Evolutionary conservation across 345 rosid species (phyloP).

Genomic region (Salix arbutifolia): DNA sequence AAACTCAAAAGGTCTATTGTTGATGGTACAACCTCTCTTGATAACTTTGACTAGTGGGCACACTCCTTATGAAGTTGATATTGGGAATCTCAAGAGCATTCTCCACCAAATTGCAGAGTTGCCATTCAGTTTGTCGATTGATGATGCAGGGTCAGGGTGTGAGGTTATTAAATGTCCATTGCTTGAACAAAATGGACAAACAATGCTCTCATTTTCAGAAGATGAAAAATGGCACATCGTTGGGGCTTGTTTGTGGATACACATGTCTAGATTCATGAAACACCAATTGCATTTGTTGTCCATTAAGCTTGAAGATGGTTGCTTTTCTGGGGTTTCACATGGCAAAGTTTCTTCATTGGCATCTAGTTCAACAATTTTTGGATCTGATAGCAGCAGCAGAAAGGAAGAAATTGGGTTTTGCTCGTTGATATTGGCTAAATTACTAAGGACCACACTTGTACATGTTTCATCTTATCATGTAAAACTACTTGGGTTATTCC

Average conservation of each 20-base stretch:
- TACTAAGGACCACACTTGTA: constrained; percentile 37
- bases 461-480: constrained; percentile 70
- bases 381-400: constrained; percentile 31
- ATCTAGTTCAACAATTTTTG: constrained; percentile 27
- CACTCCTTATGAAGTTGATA: constrained; percentile 61
- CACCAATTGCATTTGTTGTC: constrained; percentile 47
- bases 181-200: constrained; percentile 30
- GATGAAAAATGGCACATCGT: constrained; percentile 70
- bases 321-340: constrained; percentile 28
- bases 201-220: constrained; percentile 48
- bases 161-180: constrained; percentile 16
- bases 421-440: constrained; percentile 40
- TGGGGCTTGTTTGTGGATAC: constrained; percentile 74
- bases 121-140: constrained; percentile 21
- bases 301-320: constrained; percentile 34
- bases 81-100: constrained; percentile 44
- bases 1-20: constrained; percentile 50
- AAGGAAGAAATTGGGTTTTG: constrained; percentile 37
- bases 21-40: constrained; percentile 61
- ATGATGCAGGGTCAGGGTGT: constrained; percentile 22
- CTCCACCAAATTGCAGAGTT: constrained; percentile 30
- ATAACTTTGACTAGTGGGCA: constrained; percentile 48
- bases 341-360: constrained; percentile 28
- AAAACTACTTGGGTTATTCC: constrained; percentile 45
- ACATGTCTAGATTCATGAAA: constrained; percentile 53